Conservation (phyloP, 345 rosid genomes). For the Durio zibethinus region DNA sequence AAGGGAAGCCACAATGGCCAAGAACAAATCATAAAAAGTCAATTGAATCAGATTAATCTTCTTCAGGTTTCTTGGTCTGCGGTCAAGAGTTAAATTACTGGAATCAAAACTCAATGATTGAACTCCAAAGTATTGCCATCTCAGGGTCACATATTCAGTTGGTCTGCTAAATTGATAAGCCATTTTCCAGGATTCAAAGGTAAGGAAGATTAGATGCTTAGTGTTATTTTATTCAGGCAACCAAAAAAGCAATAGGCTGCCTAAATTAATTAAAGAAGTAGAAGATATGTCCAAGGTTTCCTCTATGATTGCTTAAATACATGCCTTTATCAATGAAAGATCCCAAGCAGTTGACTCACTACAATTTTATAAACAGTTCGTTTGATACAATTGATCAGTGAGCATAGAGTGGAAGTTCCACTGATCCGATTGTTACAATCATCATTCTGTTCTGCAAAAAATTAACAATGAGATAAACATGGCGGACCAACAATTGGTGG, state of each 20-base stretch:
- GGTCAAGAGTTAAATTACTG: constrained; percentile 33
- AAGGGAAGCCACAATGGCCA: constrained; percentile 41
- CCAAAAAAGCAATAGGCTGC: not conserved
- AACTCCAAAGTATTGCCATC: constrained; percentile 40
- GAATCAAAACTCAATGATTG: constrained; percentile 75
- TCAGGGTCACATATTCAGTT: constrained; percentile 32
- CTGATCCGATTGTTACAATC: constrained; percentile 6
- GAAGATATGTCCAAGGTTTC: constrained; percentile 7
- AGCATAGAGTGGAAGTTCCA: constrained; percentile 10
- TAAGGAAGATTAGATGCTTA: constrained; percentile 21
- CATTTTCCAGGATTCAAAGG: constrained; percentile 25
- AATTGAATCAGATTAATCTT: constrained; percentile 52
- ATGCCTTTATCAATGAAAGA: constrained; percentile 12
- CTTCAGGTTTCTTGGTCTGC: constrained; percentile 41
- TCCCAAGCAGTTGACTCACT: constrained; percentile 23
- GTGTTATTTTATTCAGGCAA: constrained; percentile 14
- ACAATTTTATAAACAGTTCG: constrained; percentile 13
- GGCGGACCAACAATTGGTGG: constrained; percentile 27
- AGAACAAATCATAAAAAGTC: constrained; percentile 53
- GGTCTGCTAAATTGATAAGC: constrained; percentile 21
- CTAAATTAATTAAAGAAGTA: constrained; percentile 14
- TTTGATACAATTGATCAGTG: not conserved
- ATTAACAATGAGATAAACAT: constrained; percentile 10
- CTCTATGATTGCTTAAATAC: not conserved
- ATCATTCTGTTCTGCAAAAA: constrained; percentile 12